phyloP scores from a whole-genome alignment of 345 rosid species.

The Luvunga scandens region DNA sequence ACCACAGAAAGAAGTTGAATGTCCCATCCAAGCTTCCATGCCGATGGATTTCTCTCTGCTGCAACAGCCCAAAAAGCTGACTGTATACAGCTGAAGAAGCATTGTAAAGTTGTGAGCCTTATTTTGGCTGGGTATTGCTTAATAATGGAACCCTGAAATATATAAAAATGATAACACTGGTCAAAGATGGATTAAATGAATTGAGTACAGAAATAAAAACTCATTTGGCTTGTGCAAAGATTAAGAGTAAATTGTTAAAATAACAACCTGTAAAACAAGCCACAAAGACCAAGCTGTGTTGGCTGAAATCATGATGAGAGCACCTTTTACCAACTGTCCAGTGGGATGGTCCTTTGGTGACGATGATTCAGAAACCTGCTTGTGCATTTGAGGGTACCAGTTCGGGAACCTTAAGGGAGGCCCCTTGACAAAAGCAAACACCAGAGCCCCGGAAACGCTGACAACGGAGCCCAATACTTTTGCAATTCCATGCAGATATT shows the following conservation, averaged over 20 bases:
- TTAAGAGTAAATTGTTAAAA: neutral
- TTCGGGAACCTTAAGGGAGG: constrained; percentile 43
- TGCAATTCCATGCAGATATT: constrained; percentile 47
- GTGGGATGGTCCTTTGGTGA: constrained; percentile 5
- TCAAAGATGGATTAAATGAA: neutral
- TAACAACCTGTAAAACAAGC: constrained; percentile 75
- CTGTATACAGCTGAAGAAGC: constrained; percentile 73
- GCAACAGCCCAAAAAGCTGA: constrained; percentile 63
- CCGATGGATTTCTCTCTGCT: constrained; percentile 53
- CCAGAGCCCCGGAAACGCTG: constrained; percentile 69
- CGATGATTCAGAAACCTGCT: constrained; percentile 19
- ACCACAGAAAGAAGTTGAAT: constrained; percentile 66
- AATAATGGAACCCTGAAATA: constrained; percentile 39
- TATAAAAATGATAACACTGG: neutral
- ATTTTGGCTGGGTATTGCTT: constrained; percentile 72
- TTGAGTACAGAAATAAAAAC: neutral
- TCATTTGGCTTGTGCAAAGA: neutral
- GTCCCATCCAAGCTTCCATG: constrained; percentile 80
- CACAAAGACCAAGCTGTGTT: constrained; percentile 75
- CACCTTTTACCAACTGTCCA: constrained; percentile 58
- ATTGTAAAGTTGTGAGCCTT: constrained; percentile 67
- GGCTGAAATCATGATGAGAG: constrained; percentile 70
- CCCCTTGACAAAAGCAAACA: constrained; percentile 77
- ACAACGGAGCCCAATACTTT: constrained; percentile 62
- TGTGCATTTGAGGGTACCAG: constrained; percentile 20